These are phyloP conservation scores for Dactylellina drechsleri DNA, from an alignment of 2,329 filamentous ascomycete species.

Conservation along the genomic window DNA sequence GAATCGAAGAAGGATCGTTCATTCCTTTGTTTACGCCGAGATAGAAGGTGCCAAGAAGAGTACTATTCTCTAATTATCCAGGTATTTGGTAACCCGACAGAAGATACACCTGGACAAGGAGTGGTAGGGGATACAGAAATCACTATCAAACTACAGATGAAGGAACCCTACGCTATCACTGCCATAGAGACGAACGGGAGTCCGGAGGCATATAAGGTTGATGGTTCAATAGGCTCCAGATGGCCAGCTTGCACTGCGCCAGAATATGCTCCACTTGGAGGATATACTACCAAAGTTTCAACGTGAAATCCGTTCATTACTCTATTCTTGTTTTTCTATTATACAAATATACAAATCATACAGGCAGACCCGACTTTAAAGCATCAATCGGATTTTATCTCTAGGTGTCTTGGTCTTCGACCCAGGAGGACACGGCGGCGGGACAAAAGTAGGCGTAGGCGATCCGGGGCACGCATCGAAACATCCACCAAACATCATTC, in stretches of 20 bases:
- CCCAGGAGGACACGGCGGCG: slow-evolving; percentile 27
- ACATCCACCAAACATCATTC: slow-evolving; percentile 55
- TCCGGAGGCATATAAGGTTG: background rate
- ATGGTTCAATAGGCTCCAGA: background rate
- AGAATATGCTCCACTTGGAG: no score
- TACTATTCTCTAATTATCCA: slow-evolving; percentile 14
- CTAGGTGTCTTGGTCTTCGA: background rate
- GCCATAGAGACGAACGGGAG: background rate
- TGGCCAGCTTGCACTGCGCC: background rate
- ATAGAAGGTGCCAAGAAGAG: background rate
- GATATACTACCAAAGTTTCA: no score
- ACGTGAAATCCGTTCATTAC: background rate
- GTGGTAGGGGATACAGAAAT: slow-evolving; percentile 13
- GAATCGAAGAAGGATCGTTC: background rate
- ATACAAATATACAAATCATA: slow-evolving; percentile 3
- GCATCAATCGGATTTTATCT: background rate
- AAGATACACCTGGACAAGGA: background rate
- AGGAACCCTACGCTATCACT: slow-evolving; percentile 14
- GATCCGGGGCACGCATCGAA: slow-evolving; percentile 35
- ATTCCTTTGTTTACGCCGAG: background rate
- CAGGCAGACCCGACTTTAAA: background rate
- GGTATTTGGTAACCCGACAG: background rate
- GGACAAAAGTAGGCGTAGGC: slow-evolving; percentile 18
- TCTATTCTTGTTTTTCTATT: background rate
- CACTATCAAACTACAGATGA: slow-evolving; percentile 12